A percentile compares a stretch with the other conserved stretches of the same genome.
These are phyloP conservation scores for Dillenia turbinata DNA, from an alignment of 164 flowering plant genomes.

Conservation along the genomic window DNA sequence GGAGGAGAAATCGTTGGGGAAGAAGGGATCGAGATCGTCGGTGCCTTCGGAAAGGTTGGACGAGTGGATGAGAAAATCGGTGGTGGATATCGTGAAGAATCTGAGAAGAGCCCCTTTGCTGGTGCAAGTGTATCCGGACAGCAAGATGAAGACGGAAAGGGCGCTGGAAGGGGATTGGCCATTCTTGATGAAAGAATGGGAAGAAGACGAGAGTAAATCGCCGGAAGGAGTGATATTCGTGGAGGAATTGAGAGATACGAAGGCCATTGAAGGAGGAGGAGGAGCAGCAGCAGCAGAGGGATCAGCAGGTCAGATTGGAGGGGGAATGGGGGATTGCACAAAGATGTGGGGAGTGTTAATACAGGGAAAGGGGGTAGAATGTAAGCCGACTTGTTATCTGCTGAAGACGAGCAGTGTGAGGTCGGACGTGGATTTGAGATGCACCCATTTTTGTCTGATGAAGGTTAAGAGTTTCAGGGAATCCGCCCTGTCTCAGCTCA, in stretches of 20 bases:
- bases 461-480: constrained; percentile 41
- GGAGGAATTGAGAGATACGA: constrained; percentile 25
- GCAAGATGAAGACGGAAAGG: constrained; percentile 23
- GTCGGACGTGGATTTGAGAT: constrained; percentile 22
- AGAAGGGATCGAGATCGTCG: no score
- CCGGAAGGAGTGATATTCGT: constrained; percentile 62
- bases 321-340: constrained; percentile 8
- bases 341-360: constrained; percentile 49
- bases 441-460: constrained; percentile 44
- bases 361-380: constrained; percentile 40
- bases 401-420: constrained; percentile 38
- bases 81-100: constrained; percentile 48
- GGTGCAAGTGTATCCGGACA: constrained; percentile 13
- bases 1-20: no score
- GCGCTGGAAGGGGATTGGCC: constrained; percentile 30
- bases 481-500: constrained; percentile 31
- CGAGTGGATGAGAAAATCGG: constrained; percentile 45
- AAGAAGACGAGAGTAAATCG: constrained; percentile 16
- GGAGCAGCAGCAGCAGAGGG: background rate
- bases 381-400: constrained; percentile 40
- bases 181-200: constrained; percentile 27
- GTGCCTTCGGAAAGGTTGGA: constrained; percentile 24
- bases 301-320: background rate
- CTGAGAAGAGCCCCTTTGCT: constrained; percentile 44
- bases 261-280: constrained; percentile 10